phyloP scores from a whole-genome alignment of 2,329 filamentous ascomycete species.

The Cladosporium austrohemisphaericum region DNA sequence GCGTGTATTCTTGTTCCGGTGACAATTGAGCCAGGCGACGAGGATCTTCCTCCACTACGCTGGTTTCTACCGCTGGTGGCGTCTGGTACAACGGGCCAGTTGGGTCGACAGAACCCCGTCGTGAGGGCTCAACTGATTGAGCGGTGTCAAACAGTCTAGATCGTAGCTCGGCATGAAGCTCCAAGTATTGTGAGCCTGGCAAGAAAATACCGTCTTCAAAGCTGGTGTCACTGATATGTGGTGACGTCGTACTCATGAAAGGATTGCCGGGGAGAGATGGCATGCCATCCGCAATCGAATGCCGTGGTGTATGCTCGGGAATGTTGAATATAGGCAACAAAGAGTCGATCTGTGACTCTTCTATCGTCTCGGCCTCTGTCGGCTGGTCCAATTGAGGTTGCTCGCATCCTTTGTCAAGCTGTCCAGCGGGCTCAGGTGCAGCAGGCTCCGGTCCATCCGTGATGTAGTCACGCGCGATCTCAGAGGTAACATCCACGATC shows the following conservation, averaged over 20 bases:
- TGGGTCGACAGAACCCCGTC: not conserved
- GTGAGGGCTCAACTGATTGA: slow-evolving; percentile 23
- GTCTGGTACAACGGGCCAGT: not conserved
- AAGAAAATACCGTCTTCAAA: slow-evolving; percentile 33
- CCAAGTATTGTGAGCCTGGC: slow-evolving; percentile 31
- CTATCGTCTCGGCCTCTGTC: not conserved
- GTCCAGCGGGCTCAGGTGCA: too few relatives aligned
- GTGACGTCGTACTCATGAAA: slow-evolving; percentile 11
- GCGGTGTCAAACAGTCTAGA: slow-evolving; percentile 32
- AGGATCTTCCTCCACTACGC: slow-evolving; percentile 21
- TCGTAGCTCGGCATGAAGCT: slow-evolving; percentile 30
- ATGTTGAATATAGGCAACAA: slow-evolving; percentile 9
- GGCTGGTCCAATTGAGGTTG: not conserved
- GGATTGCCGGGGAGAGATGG: slow-evolving; percentile 8
- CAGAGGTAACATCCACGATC: slow-evolving; percentile 32
- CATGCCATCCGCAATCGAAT: slow-evolving; percentile 1
- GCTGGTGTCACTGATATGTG: slow-evolving; percentile 25
- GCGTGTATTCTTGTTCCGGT: slow-evolving; percentile 27
- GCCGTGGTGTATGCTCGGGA: slow-evolving; percentile 11
- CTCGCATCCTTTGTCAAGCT: slow-evolving; percentile 12
- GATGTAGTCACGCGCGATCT: slow-evolving; percentile 30
- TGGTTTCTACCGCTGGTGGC: not conserved
- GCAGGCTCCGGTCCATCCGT: slow-evolving; percentile 9
- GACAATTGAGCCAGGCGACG: slow-evolving; percentile 27
- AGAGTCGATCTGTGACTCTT: slow-evolving; percentile 10